Conservation (phyloP, 768 basidiomycete species). For the Psilocybe sp. region DNA sequence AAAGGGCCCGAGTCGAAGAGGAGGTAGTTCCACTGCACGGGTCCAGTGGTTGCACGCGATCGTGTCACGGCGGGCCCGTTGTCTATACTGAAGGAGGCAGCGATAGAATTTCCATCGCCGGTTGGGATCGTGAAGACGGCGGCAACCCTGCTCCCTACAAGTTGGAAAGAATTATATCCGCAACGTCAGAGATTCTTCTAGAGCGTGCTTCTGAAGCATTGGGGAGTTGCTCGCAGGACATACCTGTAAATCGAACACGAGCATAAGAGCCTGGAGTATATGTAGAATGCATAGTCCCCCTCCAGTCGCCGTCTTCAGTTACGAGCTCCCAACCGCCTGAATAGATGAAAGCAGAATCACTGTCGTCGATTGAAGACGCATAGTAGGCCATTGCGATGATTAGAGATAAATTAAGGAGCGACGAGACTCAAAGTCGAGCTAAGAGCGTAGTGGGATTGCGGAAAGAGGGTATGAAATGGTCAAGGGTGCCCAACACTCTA, state of each 20-base stretch:
- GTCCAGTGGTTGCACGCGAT: constrained; percentile 7
- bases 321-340: constrained; percentile 8
- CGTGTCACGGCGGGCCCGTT: constrained; percentile 4
- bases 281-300: constrained; percentile 14
- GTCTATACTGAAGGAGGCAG: constrained; percentile 13
- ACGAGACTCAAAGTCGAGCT: too few species aligned
- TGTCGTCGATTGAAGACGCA: constrained; percentile 13
- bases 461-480: too few species aligned
- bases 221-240: background rate
- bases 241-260: constrained; percentile 11
- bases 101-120: constrained; percentile 5
- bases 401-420: too few species aligned
- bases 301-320: constrained; percentile 10
- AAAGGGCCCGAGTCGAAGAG: constrained; percentile 16
- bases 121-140: constrained; percentile 14
- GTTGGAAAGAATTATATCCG: background rate
- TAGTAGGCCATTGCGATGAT: constrained; percentile 8
- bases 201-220: background rate
- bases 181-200: background rate
- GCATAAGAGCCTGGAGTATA: constrained; percentile 5
- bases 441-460: too few species aligned
- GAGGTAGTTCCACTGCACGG: constrained; percentile 13
- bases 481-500: too few species aligned
- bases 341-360: constrained; percentile 8
- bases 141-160: constrained; percentile 10